Conservation (phyloP, 345 rosid genomes). For the Lenwebbia sp. region DNA sequence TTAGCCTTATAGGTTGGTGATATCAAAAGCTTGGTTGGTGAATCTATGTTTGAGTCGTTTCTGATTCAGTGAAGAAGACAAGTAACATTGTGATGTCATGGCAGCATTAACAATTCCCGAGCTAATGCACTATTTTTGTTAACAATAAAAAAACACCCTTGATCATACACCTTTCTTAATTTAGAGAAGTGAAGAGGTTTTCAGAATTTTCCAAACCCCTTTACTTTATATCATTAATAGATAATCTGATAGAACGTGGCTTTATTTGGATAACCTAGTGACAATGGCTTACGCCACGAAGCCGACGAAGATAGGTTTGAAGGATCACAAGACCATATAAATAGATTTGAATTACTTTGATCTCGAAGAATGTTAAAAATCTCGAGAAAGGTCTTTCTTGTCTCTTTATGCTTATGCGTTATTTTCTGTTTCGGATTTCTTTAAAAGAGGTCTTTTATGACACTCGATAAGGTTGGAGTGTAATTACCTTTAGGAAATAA, state of each 20-base stretch:
- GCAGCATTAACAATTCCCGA: too few relatives aligned
- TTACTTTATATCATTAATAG: not conserved
- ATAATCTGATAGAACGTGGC: not conserved
- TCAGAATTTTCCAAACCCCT: not conserved
- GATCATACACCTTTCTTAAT: too few relatives aligned
- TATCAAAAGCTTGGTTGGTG: too few relatives aligned
- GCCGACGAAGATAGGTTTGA: not conserved
- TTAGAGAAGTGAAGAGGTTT: too few relatives aligned
- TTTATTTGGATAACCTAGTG: not conserved
- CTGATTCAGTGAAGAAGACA: too few relatives aligned
- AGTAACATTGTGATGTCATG: too few relatives aligned
- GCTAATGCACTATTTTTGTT: too few relatives aligned
- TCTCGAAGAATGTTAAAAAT: not conserved
- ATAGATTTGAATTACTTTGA: not conserved
- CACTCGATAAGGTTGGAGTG: not conserved
- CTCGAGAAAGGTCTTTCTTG: not conserved
- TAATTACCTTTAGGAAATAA: not conserved
- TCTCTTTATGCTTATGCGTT: not conserved
- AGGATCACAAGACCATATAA: not conserved
- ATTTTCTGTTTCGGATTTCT: not conserved
- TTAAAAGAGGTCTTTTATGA: not conserved
- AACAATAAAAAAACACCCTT: too few relatives aligned
- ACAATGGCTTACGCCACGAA: not conserved
- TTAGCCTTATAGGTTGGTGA: too few relatives aligned
- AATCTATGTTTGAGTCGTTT: too few relatives aligned